phyloP scores from a whole-genome alignment of 257 asterid species.

The Voacanga thouarsii region DNA sequence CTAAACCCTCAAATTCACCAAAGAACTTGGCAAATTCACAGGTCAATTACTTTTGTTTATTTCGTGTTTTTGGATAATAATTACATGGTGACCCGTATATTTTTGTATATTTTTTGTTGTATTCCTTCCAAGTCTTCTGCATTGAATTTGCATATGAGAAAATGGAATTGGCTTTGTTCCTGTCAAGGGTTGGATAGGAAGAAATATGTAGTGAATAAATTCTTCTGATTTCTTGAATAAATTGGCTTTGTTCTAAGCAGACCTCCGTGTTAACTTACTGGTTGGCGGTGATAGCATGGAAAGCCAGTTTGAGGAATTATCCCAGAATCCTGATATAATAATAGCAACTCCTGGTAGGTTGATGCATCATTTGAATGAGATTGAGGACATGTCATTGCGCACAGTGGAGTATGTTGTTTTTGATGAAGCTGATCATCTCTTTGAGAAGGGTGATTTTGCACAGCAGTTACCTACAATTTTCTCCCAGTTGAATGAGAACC shows the following conservation, averaged over 20 bases:
- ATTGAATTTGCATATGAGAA: neutral
- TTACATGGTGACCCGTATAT: neutral
- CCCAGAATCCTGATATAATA: conserved; percentile 85
- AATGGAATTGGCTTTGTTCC: neutral
- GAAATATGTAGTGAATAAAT: neutral
- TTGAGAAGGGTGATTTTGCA: conserved; percentile 81
- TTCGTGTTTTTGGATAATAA: too few relatives aligned
- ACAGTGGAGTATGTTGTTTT: conserved; percentile 88
- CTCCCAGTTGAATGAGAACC: conserved; percentile 67
- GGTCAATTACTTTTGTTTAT: conserved; percentile 30
- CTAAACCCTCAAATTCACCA: conserved; percentile 77
- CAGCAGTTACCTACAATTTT: conserved; percentile 84
- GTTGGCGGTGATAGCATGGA: conserved; percentile 99
- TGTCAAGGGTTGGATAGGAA: neutral
- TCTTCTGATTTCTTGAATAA: neutral
- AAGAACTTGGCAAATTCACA: conserved; percentile 79
- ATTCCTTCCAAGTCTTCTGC: neutral
- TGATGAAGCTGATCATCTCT: conserved; percentile 95
- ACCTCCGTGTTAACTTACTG: conserved; percentile 76
- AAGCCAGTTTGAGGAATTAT: conserved; percentile 89
- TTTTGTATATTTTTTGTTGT: neutral
- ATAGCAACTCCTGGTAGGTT: conserved; percentile 97
- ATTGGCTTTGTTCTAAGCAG: conserved; percentile 36
- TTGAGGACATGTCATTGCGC: conserved; percentile 90
- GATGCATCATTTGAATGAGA: conserved; percentile 88